These are phyloP conservation scores for Chaetomium fimeti DNA, from an alignment of 495 filamentous ascomycete species.

Conservation along the genomic window DNA sequence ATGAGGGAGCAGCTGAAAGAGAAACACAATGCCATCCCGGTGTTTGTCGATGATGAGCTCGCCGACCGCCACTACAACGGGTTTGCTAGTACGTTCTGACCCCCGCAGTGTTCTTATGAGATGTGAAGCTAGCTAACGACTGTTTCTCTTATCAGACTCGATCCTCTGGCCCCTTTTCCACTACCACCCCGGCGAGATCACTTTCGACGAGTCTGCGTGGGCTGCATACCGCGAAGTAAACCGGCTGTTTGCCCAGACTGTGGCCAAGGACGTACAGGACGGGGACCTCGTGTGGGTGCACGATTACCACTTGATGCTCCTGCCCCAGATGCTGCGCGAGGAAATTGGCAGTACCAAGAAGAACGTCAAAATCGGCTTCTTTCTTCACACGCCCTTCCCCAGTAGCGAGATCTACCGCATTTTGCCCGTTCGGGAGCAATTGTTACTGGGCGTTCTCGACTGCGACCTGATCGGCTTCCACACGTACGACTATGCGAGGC, in stretches of 20 bases:
- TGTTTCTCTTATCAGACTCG: slow-evolving; percentile 57
- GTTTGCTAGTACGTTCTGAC: slow-evolving; percentile 68
- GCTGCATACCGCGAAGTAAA: slow-evolving; percentile 84
- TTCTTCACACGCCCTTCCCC: slow-evolving; percentile 92
- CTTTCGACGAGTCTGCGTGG: slow-evolving; percentile 85
- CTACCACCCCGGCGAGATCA: slow-evolving; percentile 92
- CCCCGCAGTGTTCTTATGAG: not conserved
- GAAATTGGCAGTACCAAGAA: slow-evolving; percentile 66
- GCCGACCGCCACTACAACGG: slow-evolving; percentile 83
- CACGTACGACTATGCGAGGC: slow-evolving; percentile 88
- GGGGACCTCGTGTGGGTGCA: slow-evolving; percentile 93
- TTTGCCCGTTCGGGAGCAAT: slow-evolving; percentile 78
- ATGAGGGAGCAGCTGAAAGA: slow-evolving; percentile 68
- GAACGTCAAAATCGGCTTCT: slow-evolving; percentile 89
- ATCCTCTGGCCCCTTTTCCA: slow-evolving; percentile 96
- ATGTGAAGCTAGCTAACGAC: not conserved
- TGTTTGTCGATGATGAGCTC: slow-evolving; percentile 76
- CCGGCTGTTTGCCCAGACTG: slow-evolving; percentile 74
- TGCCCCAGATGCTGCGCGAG: slow-evolving; percentile 81
- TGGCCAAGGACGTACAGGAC: slow-evolving; percentile 68
- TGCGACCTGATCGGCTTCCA: slow-evolving; percentile 93
- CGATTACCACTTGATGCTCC: slow-evolving; percentile 93
- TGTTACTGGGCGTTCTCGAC: slow-evolving; percentile 75
- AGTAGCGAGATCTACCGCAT: slow-evolving; percentile 89
- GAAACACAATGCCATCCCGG: slow-evolving; percentile 69